Evolutionary conservation across 805 yeast species (phyloP), one percentile per base, ranked within the genome.

Genomic region (Sugiyamaella smithiae): DNA sequence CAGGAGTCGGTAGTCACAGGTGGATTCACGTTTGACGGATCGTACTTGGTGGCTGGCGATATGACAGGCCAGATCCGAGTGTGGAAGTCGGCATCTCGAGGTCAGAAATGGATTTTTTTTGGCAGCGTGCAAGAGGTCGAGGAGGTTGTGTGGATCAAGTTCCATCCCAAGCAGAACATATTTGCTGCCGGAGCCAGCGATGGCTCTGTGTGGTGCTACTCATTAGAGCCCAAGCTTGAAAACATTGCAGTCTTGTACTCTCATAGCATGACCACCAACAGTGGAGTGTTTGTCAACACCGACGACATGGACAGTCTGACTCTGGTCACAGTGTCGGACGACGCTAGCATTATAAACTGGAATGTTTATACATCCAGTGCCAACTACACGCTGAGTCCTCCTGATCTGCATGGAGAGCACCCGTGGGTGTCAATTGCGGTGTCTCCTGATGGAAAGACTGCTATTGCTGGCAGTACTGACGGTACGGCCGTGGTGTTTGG

Each of bases 171-270:
- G 17, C 84, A 82, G 62, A 66, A 67, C 24, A 77, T 87, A 41
- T 88, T 91, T 71, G 97, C 98, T 11, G 88, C 87, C 63, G 97
- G 98, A 53, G 91, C 88, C 19, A 72, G 75, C 5, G 97, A 90
- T 66, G 99, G 99, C 2, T 84, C 96, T 0, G 95, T 90, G 2
- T 91, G 97, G 96, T 88, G 84, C 23, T 93, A 89, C 64, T 87
- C 84, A 61, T 75, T 90, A 35, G 82, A 78, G 50, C 78, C 84
- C 44, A 67, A 77, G 8, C 67, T 85, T 46, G 88, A 81, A 50
- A 85, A 53, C 43, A 46, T 67, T 26, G 60, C 69, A 1, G 71
- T 67, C 4, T 57, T 70, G 36, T 51, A 52, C 62, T 80, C 84
- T 16, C 98, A 91, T 68, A 81, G 85, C 50, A 67, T 77, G 50